These are phyloP conservation scores for Scleroderma citrinum DNA, from an alignment of 768 basidiomycete genomes.

Conservation along the genomic window DNA sequence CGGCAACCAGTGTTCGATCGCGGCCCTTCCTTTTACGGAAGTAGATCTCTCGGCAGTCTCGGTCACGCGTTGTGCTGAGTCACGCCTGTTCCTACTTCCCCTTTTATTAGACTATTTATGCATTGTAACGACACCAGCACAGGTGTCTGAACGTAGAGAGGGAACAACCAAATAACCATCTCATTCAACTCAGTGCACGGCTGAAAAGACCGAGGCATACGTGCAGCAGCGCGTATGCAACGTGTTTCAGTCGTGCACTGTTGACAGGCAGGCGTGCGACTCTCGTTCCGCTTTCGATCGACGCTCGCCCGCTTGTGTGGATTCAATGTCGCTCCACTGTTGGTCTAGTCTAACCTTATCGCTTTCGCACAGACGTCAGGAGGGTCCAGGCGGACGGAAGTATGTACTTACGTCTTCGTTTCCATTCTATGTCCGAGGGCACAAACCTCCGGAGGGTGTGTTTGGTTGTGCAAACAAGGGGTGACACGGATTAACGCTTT, in stretches of 20 bases:
- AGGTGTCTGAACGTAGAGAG: not conserved
- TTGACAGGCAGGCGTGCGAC: not conserved
- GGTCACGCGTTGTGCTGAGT: not conserved
- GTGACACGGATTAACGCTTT: constrained; percentile 1
- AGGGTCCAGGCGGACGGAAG: no score
- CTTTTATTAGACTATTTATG: not conserved
- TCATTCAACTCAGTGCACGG: not conserved
- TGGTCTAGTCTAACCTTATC: not conserved
- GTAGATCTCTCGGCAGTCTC: not conserved
- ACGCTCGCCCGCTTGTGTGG: not conserved
- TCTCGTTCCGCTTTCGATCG: not conserved
- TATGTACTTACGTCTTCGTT: not conserved
- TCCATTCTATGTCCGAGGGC: not conserved
- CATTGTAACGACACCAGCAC: not conserved
- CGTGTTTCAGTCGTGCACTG: not conserved
- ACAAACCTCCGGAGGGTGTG: no score
- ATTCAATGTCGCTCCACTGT: not conserved
- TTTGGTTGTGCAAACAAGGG: no score
- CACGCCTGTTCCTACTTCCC: not conserved
- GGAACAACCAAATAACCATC: not conserved
- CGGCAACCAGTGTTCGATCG: not conserved
- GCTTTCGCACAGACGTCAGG: not conserved
- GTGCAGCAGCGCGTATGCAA: not conserved
- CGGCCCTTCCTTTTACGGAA: not conserved
- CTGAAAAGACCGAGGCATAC: no score